Base-by-base conservation (phyloP, 2,329 filamentous ascomycete genomes). In the Pseudodiploospora longispora region DNA sequence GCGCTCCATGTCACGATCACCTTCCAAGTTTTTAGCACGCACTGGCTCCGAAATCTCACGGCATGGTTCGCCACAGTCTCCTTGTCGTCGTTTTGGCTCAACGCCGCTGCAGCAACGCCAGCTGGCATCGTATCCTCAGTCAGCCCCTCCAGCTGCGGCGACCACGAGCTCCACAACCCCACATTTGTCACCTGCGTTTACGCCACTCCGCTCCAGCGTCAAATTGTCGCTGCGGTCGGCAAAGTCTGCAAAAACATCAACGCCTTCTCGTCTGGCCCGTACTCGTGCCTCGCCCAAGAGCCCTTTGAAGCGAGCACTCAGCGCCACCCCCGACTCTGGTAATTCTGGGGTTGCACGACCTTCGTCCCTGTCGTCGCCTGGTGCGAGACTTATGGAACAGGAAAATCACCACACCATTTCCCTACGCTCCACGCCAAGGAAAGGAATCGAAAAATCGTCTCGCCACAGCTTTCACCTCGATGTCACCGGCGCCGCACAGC, bases 1-100 rank as follows among this genome's bases (percentile, higher is more conserved):
- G 52, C 85, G 88, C 55, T 95, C 91, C 28, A 74, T 96, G 51
- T 96, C 90, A 46, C 80, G 89, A 56, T 96, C 91, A n/a, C 91
- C 91, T 8, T 95, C 91, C 30, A 95, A 93, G 63, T 91, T 93
- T 45, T 69, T 94, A 32, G 62, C 65, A 41, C 71, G 73, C 50
- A 62, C 68, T 38, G 63, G 63, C 37, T 75, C 74, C 1, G 66
- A 74, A 31, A 59, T 61, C 50, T 77, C 80, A 44, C 67, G 70
- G 38, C 61, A 61, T 41, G 55, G 58, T 27, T 66, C 65, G 37
- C 74, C 72, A 50, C 78, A 70, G 67, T 75, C 69, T 61, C 75
- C 70, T 60, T 75, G 62, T 64, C 72, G 67, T 53, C 59, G 63
- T 55, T 65, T 64, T 43, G 60, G 59, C 44, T 52, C 59, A 45